Percentiles rank a stretch among this genome's conserved stretches.
Conservation (phyloP, 495 filamentous ascomycete species). For the Rusavskia elegans region DNA sequence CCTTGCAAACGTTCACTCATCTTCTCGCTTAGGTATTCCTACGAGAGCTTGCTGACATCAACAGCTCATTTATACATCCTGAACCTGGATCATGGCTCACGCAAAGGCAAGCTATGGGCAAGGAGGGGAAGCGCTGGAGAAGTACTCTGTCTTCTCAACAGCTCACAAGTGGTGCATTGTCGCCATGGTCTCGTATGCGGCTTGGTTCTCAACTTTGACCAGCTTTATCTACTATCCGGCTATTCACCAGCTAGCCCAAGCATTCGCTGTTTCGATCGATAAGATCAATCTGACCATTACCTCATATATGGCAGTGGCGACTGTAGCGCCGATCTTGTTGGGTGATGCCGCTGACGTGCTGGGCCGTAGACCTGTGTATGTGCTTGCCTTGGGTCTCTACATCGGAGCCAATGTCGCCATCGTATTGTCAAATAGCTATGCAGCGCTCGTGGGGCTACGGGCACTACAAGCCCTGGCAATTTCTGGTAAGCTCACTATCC, state of each 20-base stretch:
- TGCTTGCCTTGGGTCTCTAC: slow-evolving; percentile 42
- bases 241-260: slow-evolving; percentile 17
- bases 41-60: no score
- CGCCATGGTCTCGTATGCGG: slow-evolving; percentile 14
- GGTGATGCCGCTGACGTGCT: slow-evolving; percentile 45
- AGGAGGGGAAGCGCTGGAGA: background rate
- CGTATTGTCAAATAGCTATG: slow-evolving; percentile 41
- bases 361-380: slow-evolving; percentile 45
- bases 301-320: slow-evolving; percentile 44
- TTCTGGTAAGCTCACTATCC: background rate
- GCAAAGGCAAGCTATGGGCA: no score
- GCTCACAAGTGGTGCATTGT: slow-evolving; percentile 24
- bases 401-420: slow-evolving; percentile 46
- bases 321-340: slow-evolving; percentile 40
- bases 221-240: slow-evolving; percentile 30
- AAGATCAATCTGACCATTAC: slow-evolving; percentile 25
- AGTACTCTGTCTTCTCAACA: slow-evolving; percentile 11
- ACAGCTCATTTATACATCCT: no score
- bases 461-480: slow-evolving; percentile 34
- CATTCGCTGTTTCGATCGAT: slow-evolving; percentile 14
- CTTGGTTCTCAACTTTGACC: slow-evolving; percentile 20
- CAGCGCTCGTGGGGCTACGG: slow-evolving; percentile 44
- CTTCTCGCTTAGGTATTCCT: no score
- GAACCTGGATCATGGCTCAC: no score
- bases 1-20: no score